Evolutionary conservation across 306 rosid genomes (phyloP).

Genomic region (Ceratonia siliqua): DNA sequence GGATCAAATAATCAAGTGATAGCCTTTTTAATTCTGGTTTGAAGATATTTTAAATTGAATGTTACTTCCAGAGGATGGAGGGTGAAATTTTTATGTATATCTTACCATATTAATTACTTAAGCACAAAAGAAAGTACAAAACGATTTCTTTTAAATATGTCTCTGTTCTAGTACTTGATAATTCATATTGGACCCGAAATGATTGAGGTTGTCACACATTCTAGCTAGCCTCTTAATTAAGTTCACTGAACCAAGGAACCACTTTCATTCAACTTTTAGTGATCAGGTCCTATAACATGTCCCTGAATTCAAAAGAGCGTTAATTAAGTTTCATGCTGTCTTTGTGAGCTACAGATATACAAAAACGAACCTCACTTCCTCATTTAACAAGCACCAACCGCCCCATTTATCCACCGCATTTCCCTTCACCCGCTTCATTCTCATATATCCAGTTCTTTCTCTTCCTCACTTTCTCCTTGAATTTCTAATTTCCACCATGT

Average conservation of each 20-base stretch:
- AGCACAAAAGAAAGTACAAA: no score
- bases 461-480: background rate
- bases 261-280: background rate
- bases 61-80: no score
- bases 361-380: background rate
- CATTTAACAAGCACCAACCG: background rate
- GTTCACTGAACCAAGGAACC: background rate
- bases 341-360: background rate
- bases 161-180: background rate
- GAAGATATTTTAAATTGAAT: background rate
- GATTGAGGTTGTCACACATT: background rate
- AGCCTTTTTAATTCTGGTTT: background rate
- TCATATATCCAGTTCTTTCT: background rate
- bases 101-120: no score
- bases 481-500: constrained; percentile 28
- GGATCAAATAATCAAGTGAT: background rate
- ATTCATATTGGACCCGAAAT: background rate
- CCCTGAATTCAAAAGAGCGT: background rate
- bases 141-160: background rate
- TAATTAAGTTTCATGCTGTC: background rate
- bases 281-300: background rate
- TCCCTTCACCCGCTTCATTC: background rate
- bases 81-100: no score
- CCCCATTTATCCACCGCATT: background rate
- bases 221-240: no score